These are phyloP conservation scores for Talaromyces rugulosus DNA, from an alignment of 2,329 filamentous ascomycete species.

Conservation along the genomic window DNA sequence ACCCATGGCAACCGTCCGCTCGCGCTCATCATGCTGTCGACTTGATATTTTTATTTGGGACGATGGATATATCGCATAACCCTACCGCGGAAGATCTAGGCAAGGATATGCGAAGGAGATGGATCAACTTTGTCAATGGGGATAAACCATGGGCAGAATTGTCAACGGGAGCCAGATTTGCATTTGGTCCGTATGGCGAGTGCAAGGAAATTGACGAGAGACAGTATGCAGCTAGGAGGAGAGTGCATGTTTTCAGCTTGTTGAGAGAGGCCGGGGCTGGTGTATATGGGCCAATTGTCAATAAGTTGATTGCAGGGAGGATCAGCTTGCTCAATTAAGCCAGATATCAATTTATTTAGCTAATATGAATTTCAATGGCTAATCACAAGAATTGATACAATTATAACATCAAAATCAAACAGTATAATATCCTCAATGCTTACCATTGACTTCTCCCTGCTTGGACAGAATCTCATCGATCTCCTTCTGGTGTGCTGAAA, in stretches of 20 bases:
- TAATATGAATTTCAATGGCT: background rate
- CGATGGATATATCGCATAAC: conserved; percentile 34
- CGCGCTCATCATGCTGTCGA: conserved; percentile 48
- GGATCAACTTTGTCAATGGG: conserved; percentile 38
- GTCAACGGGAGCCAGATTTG: conserved; percentile 24
- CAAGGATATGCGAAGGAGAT: conserved; percentile 35
- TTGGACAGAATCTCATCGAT: conserved; percentile 42
- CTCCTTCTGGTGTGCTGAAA: conserved; percentile 44
- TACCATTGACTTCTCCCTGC: conserved; percentile 15
- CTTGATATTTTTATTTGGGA: conserved; percentile 42
- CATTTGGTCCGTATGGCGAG: conserved; percentile 39
- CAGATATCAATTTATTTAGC: background rate
- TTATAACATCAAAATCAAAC: background rate
- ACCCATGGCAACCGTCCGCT: conserved; percentile 46
- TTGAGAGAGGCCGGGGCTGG: conserved; percentile 26
- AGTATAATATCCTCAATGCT: background rate
- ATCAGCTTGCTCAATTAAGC: conserved; percentile 39
- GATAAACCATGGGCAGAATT: conserved; percentile 32
- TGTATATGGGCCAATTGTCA: conserved; percentile 28
- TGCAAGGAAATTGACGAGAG: conserved; percentile 27
- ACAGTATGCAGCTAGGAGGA: conserved; percentile 31
- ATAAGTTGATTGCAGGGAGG: conserved; percentile 34
- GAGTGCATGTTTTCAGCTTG: conserved; percentile 26
- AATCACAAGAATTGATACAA: background rate
- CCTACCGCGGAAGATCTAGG: conserved; percentile 30